Percentiles rank a stretch among this genome's conserved stretches.
Conservation (phyloP, 208 protist genomes). For the Trichomonas vaginalis region DNA sequence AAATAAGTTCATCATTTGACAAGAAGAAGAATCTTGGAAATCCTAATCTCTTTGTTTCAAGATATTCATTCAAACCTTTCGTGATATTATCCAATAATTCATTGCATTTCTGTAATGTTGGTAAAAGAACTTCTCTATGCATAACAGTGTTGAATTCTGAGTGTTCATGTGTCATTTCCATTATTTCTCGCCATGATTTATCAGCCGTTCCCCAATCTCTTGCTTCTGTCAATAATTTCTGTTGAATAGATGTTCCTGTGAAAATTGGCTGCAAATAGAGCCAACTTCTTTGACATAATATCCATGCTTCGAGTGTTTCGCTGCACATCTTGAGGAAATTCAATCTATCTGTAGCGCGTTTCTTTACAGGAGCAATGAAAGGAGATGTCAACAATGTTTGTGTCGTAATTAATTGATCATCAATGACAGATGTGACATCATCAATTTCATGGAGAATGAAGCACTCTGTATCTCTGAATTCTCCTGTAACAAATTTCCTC, state of each 20-base stretch:
- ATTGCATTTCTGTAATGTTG: neutral
- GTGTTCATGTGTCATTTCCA: neutral
- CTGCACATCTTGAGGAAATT: neutral
- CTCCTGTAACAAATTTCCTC: neutral
- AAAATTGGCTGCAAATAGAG: slow-evolving; percentile 12
- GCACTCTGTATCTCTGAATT: neutral
- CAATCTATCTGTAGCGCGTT: neutral
- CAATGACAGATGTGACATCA: neutral
- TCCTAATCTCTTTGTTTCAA: slow-evolving; percentile 52
- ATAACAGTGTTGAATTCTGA: neutral
- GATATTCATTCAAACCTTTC: slow-evolving; percentile 33
- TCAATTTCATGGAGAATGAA: neutral
- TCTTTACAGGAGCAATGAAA: slow-evolving; percentile 9
- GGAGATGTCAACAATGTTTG: neutral
- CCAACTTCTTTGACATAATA: neutral
- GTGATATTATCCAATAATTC: neutral
- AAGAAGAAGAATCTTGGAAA: slow-evolving; percentile 71
- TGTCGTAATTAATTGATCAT: slow-evolving; percentile 13
- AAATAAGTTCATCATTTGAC: slow-evolving; percentile 63
- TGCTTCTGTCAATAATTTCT: neutral
- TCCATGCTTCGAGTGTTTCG: neutral
- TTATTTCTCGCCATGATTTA: neutral
- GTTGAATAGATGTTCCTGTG: neutral
- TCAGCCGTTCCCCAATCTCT: neutral
- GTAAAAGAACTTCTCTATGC: neutral